These are phyloP conservation scores for Xylaria multiplex DNA, from an alignment of 2,329 filamentous ascomycete species.

Conservation along the genomic window DNA sequence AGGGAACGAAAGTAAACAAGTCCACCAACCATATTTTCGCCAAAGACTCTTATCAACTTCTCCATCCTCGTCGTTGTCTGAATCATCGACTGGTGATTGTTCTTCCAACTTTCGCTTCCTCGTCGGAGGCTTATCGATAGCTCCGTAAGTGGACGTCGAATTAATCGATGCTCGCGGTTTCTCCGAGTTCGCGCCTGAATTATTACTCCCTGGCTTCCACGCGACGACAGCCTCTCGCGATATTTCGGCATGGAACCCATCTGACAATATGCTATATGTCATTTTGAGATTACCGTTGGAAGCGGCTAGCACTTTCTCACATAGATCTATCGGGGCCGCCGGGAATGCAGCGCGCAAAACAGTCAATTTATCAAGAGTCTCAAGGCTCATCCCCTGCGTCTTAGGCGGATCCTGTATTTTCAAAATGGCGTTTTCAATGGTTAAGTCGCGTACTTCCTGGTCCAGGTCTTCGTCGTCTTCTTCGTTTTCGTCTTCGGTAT, in stretches of 20 bases:
- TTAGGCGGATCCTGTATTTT: constrained; percentile 28
- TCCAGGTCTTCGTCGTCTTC: constrained; percentile 49
- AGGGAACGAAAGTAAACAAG: constrained; percentile 2
- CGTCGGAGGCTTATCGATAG: background rate
- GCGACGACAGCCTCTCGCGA: constrained; percentile 38
- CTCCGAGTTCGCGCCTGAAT: background rate
- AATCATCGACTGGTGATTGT: constrained; percentile 28
- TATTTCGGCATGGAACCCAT: constrained; percentile 48
- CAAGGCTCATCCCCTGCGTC: constrained; percentile 30
- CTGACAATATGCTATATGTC: constrained; percentile 53
- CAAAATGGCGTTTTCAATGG: constrained; percentile 51
- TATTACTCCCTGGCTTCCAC: constrained; percentile 16
- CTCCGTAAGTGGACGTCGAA: background rate
- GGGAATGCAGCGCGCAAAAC: constrained; percentile 59
- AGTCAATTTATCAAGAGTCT: constrained; percentile 49
- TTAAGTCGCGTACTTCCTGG: constrained; percentile 57
- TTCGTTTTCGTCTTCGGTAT: constrained; percentile 33
- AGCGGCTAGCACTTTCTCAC: constrained; percentile 51
- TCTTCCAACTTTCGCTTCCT: constrained; percentile 45
- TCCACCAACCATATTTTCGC: constrained; percentile 36
- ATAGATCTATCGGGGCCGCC: constrained; percentile 49
- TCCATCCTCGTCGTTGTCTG: constrained; percentile 45
- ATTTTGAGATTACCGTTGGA: constrained; percentile 50
- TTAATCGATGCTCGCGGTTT: background rate
- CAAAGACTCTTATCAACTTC: constrained; percentile 29